These are phyloP conservation scores for Jamesozyma gamospora DNA, from an alignment of 805 yeast species.

Conservation along the genomic window DNA sequence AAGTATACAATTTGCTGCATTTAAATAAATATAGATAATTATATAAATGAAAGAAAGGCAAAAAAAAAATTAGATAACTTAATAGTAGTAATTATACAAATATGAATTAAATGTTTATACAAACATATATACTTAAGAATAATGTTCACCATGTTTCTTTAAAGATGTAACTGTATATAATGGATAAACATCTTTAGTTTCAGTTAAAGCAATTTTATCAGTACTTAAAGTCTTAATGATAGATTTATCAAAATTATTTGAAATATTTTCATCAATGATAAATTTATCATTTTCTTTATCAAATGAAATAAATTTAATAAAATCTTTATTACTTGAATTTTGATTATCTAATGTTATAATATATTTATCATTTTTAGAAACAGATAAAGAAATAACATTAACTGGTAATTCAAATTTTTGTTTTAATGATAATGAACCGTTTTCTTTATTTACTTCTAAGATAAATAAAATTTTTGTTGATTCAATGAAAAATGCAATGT, in stretches of 20 bases:
- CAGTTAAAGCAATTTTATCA: slow-evolving; percentile 29
- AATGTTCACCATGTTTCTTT: slow-evolving; percentile 52
- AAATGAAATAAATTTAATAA: slow-evolving; percentile 18
- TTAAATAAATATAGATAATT: slow-evolving; percentile 10
- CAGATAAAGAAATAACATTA: slow-evolving; percentile 26
- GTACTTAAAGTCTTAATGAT: slow-evolving; percentile 18
- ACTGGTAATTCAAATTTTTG: slow-evolving; percentile 25
- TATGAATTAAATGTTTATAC: not conserved
- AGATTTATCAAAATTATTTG: slow-evolving; percentile 14
- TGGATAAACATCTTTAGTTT: slow-evolving; percentile 35
- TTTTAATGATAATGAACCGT: slow-evolving; percentile 16
- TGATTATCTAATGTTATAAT: slow-evolving; percentile 29
- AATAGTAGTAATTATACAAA: not conserved
- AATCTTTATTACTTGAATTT: slow-evolving; percentile 9
- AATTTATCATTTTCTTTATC: slow-evolving; percentile 11
- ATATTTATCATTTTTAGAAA: slow-evolving; percentile 24
- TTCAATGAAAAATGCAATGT: slow-evolving; percentile 40
- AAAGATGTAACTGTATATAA: slow-evolving; percentile 40
- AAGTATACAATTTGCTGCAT: slow-evolving; percentile 27
- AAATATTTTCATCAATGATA: slow-evolving; percentile 13
- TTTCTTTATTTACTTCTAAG: slow-evolving; percentile 16
- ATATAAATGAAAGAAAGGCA: not conserved
- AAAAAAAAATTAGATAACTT: not conserved
- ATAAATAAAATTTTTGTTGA: slow-evolving; percentile 37
- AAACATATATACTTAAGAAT: slow-evolving; percentile 10